These are phyloP conservation scores for Porphyrellus sp. DNA, from an alignment of 1,284 basidiomycete species.

Conservation along the genomic window DNA sequence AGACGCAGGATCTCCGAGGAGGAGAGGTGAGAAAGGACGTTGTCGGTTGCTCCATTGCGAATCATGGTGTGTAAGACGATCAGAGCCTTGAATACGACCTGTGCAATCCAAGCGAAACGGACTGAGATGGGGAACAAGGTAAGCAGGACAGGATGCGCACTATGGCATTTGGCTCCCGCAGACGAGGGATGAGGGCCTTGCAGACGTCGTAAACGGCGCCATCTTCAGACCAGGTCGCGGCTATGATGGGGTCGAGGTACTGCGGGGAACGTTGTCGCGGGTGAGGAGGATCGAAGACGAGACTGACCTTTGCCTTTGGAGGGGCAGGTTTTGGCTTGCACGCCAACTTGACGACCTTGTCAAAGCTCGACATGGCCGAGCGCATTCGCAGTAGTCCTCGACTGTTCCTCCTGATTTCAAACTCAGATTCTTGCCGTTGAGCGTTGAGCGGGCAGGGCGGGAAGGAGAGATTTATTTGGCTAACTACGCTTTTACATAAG, in stretches of 20 bases:
- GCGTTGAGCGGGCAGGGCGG: too few species aligned
- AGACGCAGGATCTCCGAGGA: conserved; percentile 77
- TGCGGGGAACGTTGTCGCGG: conserved; percentile 27
- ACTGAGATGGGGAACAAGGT: conserved; percentile 4
- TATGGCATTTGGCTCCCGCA: conserved; percentile 87
- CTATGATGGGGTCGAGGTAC: conserved; percentile 90
- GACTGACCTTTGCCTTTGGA: conserved; percentile 82
- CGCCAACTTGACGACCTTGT: conserved; percentile 87
- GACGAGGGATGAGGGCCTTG: conserved; percentile 76
- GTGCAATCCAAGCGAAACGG: not conserved
- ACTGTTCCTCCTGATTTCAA: conserved; percentile 21
- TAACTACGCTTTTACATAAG: not conserved
- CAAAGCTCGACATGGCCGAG: conserved; percentile 65
- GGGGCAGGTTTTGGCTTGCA: conserved; percentile 93
- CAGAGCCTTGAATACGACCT: conserved; percentile 96
- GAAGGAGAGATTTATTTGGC: too few species aligned
- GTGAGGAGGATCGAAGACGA: not conserved
- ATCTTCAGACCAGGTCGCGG: conserved; percentile 91
- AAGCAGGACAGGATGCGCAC: conserved; percentile 46
- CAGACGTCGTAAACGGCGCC: conserved; percentile 90
- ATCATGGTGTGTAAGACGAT: conserved; percentile 96
- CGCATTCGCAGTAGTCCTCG: not conserved
- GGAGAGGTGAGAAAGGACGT: conserved; percentile 81
- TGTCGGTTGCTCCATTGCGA: conserved; percentile 89
- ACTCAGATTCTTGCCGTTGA: conserved; percentile 20